These are phyloP conservation scores for Hypericum perforatum DNA, from an alignment of 345 rosid species.

Conservation along the genomic window DNA sequence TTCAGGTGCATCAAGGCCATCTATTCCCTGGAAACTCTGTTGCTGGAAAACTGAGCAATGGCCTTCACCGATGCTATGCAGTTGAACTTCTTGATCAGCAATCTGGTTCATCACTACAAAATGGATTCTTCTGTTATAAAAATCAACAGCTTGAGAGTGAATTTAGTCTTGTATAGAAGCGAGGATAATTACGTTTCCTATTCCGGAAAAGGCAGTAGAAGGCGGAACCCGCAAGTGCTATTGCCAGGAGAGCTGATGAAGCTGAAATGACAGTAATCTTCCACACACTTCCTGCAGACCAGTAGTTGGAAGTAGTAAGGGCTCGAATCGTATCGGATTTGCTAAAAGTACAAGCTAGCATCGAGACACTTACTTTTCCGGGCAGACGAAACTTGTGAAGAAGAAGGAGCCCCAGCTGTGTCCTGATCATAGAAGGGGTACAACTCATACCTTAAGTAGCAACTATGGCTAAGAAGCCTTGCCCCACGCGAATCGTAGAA, in stretches of 20 bases:
- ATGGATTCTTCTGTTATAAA: neutral
- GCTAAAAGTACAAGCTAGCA: slow-evolving; percentile 8
- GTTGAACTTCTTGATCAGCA: slow-evolving; percentile 6
- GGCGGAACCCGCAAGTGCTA: slow-evolving; percentile 9
- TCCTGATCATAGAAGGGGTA: slow-evolving; percentile 24
- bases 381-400: slow-evolving; percentile 3
- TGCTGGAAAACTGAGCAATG: neutral
- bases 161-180: neutral
- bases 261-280: slow-evolving; percentile 11
- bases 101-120: slow-evolving; percentile 11
- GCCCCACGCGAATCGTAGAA: slow-evolving; percentile 24
- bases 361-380: slow-evolving; percentile 14
- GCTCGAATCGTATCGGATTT: too few relatives aligned
- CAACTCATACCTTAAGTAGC: slow-evolving; percentile 35
- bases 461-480: slow-evolving; percentile 29
- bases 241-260: slow-evolving; percentile 9
- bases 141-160: too few relatives aligned
- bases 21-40: slow-evolving; percentile 1
- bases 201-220: slow-evolving; percentile 4
- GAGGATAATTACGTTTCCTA: slow-evolving; percentile 1
- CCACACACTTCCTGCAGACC: slow-evolving; percentile 10
- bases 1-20: neutral
- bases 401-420: slow-evolving; percentile 6
- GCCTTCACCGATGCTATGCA: slow-evolving; percentile 4
- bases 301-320: slow-evolving; percentile 1